Conservation (phyloP, 805 yeast genomes). For the Ogataea glucozyma region DNA sequence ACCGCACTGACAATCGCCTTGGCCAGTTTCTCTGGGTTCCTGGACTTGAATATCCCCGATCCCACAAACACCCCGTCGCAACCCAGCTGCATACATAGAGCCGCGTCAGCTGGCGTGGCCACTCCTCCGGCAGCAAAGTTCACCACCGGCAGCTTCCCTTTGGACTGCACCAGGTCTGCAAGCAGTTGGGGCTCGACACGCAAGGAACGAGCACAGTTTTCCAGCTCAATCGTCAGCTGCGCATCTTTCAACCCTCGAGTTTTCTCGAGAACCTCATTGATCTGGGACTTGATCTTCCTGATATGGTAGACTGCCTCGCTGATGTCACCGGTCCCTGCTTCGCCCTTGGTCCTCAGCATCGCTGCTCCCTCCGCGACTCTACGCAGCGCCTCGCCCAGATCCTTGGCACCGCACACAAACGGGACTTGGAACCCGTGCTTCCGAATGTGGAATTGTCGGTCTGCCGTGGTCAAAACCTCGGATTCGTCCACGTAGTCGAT, state of each 20-base stretch:
- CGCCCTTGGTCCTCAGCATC: conserved; percentile 85
- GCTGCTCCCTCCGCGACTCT: conserved; percentile 83
- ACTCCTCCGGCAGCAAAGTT: conserved; percentile 89
- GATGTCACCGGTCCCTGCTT: conserved; percentile 87
- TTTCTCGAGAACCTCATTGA: conserved; percentile 42
- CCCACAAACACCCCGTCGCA: conserved; percentile 79
- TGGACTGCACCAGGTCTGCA: conserved; percentile 46
- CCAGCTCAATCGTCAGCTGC: conserved; percentile 37
- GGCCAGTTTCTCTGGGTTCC: conserved; percentile 72
- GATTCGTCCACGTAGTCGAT: conserved; percentile 83
- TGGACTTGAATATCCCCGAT: conserved; percentile 75
- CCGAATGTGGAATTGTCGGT: conserved; percentile 61
- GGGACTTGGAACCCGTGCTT: conserved; percentile 67
- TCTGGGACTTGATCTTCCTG: conserved; percentile 56
- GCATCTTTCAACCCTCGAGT: conserved; percentile 8
- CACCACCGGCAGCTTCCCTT: conserved; percentile 74
- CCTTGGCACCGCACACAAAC: conserved; percentile 81
- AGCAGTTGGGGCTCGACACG: conserved; percentile 62
- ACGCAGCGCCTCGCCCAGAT: conserved; percentile 80
- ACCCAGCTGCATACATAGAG: conserved; percentile 78
- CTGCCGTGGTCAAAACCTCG: conserved; percentile 84
- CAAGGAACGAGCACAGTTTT: conserved; percentile 51
- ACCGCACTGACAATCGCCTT: conserved; percentile 80
- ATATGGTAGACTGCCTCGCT: conserved; percentile 81
- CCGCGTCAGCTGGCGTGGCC: conserved; percentile 88